Base-by-base conservation (phyloP, 2,329 filamentous ascomycete genomes). In the Pseudogymnoascus sp. region DNA sequence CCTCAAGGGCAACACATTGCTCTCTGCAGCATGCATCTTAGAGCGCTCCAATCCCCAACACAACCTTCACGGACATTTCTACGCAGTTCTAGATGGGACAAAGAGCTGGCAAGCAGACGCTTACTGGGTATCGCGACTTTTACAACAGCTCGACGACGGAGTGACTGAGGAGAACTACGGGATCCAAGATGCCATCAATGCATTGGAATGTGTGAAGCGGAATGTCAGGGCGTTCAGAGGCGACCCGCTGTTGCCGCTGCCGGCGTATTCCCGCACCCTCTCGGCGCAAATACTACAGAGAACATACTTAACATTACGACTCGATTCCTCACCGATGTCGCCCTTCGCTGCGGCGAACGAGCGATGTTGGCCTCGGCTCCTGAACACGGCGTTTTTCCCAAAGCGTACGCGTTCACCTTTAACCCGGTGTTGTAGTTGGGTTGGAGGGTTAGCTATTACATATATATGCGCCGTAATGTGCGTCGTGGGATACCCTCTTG, bases 81-180 rank as follows among this genome's bases (percentile, higher is more conserved):
- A 67, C 71, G 12, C 75, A 74, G 33, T 67, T 73, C 59, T 64
- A 64, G 37, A 63, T 79, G 19, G 69, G 71, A 12, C 67, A 79
- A 8, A 61, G 71, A 4, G 73, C 75, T 1, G 70, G 68, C 19
- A 71, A 73, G 12, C 78, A 79, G 60, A 74, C 67, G 0, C 79
- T 74, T 58, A 68, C 75, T 15, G 79, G 79, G 1, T 80, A 76
- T 64, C 75, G 78, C 5, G 79, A 82, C 66, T 74, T 78, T 61
- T 76, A 79, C 64, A 80, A 69, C 21, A 79, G 78, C 72, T 80
- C 19, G 74, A 78, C 5, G 78, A 77, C n/a, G 78, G 76, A 0
- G 69, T 75, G 21, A 74, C 79, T 78, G 0, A 82, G 81, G 62
- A 61, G 33, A n/a, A 13, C 13, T 26, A 10, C 21, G 8, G 13